Base-by-base conservation (phyloP, 129 eudicot genomes). In the Lactuca sativa region DNA sequence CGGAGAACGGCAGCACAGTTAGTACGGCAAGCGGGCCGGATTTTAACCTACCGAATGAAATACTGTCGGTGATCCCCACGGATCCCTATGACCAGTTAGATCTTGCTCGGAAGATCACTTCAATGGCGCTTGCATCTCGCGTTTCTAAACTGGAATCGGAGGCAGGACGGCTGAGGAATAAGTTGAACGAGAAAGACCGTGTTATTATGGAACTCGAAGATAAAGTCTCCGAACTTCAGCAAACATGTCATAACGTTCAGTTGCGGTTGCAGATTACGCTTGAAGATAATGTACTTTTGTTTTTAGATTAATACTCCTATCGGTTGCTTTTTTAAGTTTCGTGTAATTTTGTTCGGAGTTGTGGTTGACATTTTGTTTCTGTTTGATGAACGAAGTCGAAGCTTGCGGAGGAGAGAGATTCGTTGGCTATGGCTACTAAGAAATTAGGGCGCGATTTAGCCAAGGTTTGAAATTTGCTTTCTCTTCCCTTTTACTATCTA, bases 81-180 rank as follows among this genome's bases (percentile, higher is more conserved):
- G 96, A 92, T 82, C 98, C 98, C 0, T 89, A 86, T 59, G 98
- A 92, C 40, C 98, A 92, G 75, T 67, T 92, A 69, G 98, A 92
- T 81, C 85, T 92, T 51, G 98, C 98, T 48, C 81, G 98, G 17
- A 92, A 92, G 87, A 85, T 92, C 47, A 92, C 98, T 34, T 92
- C 98, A 70, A 86, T 92, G 95, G 98, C 98, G 48, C 83, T 92
- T 48, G 98, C 96, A 4, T 85, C 98, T 5, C 92, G 98, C 52
- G 98, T 92, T 0, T 78, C 96, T 1, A 92, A 85, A n/a, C 82
- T 92, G 52, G 98, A 92, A 75, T 25, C 90, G 40, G 98, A 92
- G 32, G 55, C 86, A 7, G 88, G 69, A n/a, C 68, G 57, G 61
- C 62, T 92, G 70, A 75, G 83, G 66, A 82, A 81, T 54, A 81